Base-by-base conservation (phyloP, 495 filamentous ascomycete species). In the Rusavskia elegans region DNA sequence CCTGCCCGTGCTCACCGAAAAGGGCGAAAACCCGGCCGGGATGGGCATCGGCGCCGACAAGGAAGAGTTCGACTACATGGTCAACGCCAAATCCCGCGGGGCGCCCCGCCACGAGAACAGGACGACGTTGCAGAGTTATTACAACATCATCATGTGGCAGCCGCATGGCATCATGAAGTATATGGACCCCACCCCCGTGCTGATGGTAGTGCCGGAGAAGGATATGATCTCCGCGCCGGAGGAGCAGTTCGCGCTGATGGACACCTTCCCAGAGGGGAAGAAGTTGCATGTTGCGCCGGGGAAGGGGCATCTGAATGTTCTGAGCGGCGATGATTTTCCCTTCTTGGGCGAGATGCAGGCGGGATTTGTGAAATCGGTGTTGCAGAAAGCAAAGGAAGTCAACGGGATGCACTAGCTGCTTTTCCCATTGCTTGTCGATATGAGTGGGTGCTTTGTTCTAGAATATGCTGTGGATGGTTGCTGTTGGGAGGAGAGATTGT, bases 1-100 rank as follows among this genome's bases (percentile, higher is more conserved):
- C 50, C 3, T 63, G 5, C 57, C 55, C 6, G 50, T 60, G 1
- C 53, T 71, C 37, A 65, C 56, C n/a, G 16, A 49, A 10, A 55
- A 60, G 4, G 70, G 70, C 2, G 64, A 70, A 29, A 73, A 70
- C 41, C 50, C 54, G 7, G 49, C 54, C 16, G 54, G 54, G 17
- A 53, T 63, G 48, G 50, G 51, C 37, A 19, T 54, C 30, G 29
- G 58, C 29, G 44, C 35, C 35, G 59, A 57, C 13, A 25, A 50
- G 2, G 62, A 63, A 35, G 55, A 50, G 5, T 60, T 59, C 50
- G 57, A 17, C 40, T 57, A 52, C 25, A 51, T 48, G 50, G 42
- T 53, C 20, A 53, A 49, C 21, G 55, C 37, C 2, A 45, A 51
- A 17, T 45, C 11, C 5, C n/a, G 41, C 2, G 27, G 30, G 4